Evolutionary conservation across 2,329 filamentous ascomycete species (phyloP).

Genomic region (Penicillium janthinellum): DNA sequence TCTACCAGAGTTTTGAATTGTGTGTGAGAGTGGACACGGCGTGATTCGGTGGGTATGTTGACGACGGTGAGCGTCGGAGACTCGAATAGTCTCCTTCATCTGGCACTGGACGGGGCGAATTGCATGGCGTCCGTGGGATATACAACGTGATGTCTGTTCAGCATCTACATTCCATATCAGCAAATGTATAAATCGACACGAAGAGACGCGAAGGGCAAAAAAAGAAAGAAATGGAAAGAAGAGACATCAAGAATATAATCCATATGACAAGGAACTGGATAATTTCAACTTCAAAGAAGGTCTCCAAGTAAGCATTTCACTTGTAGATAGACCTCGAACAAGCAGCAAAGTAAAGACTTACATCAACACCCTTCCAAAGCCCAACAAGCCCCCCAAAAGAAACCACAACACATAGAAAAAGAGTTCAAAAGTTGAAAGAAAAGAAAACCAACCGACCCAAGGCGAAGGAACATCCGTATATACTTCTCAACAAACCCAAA

Average conservation of each 20-base stretch:
- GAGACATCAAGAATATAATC: neutral
- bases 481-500: too few species aligned
- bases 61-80: neutral
- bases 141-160: neutral
- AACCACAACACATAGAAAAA: neutral
- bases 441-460: too few species aligned
- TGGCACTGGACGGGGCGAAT: neutral
- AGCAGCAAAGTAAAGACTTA: too few species aligned
- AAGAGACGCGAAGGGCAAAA: neutral
- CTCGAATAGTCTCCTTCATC: neutral
- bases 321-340: neutral
- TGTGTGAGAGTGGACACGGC: neutral
- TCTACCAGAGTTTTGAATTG: conserved; percentile 31
- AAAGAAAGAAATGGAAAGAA: neutral
- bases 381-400: neutral
- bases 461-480: too few species aligned
- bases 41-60: neutral
- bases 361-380: neutral
- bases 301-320: neutral
- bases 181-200: neutral
- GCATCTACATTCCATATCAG: neutral
- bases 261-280: neutral
- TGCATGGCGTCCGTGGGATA: neutral
- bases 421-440: neutral
- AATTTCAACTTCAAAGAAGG: neutral